Evolutionary conservation across 2,329 filamentous ascomycete genomes (phyloP), one percentile per base, ranked within the genome.

Genomic region (Hypoxylon sp.): DNA sequence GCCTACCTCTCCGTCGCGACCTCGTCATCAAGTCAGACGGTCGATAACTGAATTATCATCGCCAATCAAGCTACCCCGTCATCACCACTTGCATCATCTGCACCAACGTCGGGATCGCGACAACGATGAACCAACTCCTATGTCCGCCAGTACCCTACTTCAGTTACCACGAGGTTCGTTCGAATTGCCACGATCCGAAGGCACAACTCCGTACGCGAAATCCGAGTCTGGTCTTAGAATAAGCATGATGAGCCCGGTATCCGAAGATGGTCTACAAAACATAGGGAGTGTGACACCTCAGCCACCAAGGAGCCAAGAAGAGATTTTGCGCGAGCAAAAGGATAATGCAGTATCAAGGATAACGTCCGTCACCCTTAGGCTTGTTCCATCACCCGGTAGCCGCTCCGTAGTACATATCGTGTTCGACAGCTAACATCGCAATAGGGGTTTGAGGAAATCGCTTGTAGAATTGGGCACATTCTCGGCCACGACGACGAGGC

Each of bases 401-500:
- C 7, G 32, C 20, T 3, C 11, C 21, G n/a, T 12, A 19, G 6
- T 34, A 20, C 11, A 13, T 8, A 17, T 15, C 7, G 15, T 27
- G 12, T 25, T 42, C 20, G 16, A 29, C 29, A 31, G 30, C 68
- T 72, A 57, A 69, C 55, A 20, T 32, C 17, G 8, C 31, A 17
- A 44, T 37, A 84, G 82, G 51, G 77, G 76, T 36, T 63, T 86
- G 13, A 76, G 75, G 57, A 77, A 77, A 46, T 78, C 80, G 3
- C 71, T 86, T 0, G 65, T 69, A 16, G 74, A 79, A 37, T 75
- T 91, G 7, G 79, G 78, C 60, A 73, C 78, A 21, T 78, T 85
- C 67, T 87, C 87, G 15, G 78, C 83, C 46, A 71, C 77, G 15
- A 83, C 85, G 16, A 89, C 85, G 11, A 78, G 80, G 53, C 80